These are phyloP conservation scores for Collariella sp. DNA, from an alignment of 495 filamentous ascomycete genomes.

Conservation along the genomic window DNA sequence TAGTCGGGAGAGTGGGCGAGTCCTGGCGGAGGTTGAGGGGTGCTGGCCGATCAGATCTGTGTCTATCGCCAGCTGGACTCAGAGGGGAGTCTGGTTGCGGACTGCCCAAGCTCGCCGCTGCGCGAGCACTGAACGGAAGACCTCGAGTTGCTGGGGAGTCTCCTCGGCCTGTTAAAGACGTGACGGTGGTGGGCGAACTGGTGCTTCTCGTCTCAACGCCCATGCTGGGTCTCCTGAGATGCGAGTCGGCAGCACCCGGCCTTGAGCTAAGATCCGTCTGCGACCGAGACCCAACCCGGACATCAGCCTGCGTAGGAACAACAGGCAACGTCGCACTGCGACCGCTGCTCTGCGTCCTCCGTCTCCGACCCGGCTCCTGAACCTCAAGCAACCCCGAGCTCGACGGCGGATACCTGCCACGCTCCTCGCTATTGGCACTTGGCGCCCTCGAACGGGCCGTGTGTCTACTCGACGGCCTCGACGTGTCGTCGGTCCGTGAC, in stretches of 20 bases:
- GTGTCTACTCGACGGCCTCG: constrained; percentile 32
- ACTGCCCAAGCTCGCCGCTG: constrained; percentile 12
- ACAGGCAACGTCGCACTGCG: constrained; percentile 39
- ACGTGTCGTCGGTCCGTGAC: constrained; percentile 21
- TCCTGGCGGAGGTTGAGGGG: constrained; percentile 11
- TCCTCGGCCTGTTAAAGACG: not conserved
- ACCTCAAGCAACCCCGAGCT: constrained; percentile 38
- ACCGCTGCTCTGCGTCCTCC: constrained; percentile 34
- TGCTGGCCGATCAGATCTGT: not conserved
- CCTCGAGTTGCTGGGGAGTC: constrained; percentile 10
- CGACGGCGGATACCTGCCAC: constrained; percentile 40
- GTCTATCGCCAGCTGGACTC: not conserved
- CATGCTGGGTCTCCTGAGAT: constrained; percentile 33
- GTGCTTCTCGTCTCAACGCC: constrained; percentile 35
- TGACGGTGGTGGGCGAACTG: constrained; percentile 26
- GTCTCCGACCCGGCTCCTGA: constrained; percentile 33
- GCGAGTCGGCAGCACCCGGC: constrained; percentile 30
- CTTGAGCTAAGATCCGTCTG: constrained; percentile 51
- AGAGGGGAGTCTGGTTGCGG: constrained; percentile 2
- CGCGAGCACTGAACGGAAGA: constrained; percentile 22
- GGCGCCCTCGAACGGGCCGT: constrained; percentile 36
- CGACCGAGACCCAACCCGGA: constrained; percentile 38
- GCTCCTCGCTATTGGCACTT: constrained; percentile 30
- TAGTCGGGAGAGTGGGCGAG: constrained; percentile 11
- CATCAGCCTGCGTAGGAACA: constrained; percentile 31